Conservation (phyloP, 805 yeast genomes). For the Candida ficus region DNA sequence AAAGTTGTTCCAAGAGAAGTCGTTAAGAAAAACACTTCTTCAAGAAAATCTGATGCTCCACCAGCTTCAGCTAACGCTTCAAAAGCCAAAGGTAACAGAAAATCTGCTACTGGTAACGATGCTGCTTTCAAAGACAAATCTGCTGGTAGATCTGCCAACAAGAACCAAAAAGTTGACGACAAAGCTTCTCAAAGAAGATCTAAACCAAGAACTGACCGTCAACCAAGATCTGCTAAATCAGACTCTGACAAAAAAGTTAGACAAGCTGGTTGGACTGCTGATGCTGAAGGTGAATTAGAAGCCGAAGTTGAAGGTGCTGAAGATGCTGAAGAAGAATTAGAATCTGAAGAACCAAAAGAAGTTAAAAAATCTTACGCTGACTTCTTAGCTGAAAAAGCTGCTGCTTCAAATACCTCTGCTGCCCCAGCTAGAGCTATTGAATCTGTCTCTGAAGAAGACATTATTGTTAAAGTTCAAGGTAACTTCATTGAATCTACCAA, state of each 20-base stretch:
- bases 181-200: constrained; percentile 50
- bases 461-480: constrained; percentile 61
- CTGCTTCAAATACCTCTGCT: constrained; percentile 42
- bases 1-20: constrained; percentile 58
- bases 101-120: constrained; percentile 78
- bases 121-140: constrained; percentile 73
- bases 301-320: constrained; percentile 56
- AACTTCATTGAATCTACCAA: constrained; percentile 53
- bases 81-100: constrained; percentile 67
- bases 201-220: constrained; percentile 68
- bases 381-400: constrained; percentile 68
- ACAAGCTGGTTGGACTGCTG: constrained; percentile 83
- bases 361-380: constrained; percentile 74
- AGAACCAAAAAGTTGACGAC: constrained; percentile 43
- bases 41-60: constrained; percentile 80
- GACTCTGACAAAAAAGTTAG: constrained; percentile 81
- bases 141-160: constrained; percentile 62
- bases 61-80: constrained; percentile 80
- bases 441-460: constrained; percentile 43
- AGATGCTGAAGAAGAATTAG: constrained; percentile 42
- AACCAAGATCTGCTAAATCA: constrained; percentile 74
- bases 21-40: constrained; percentile 76
- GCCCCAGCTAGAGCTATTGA: constrained; percentile 34
- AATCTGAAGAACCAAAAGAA: constrained; percentile 39
- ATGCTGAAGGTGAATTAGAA: constrained; percentile 61